A percentile compares a stretch with the other conserved stretches of the same genome.
Conservation (phyloP, 148 eudicot species). For the Rhododendron vialii region DNA sequence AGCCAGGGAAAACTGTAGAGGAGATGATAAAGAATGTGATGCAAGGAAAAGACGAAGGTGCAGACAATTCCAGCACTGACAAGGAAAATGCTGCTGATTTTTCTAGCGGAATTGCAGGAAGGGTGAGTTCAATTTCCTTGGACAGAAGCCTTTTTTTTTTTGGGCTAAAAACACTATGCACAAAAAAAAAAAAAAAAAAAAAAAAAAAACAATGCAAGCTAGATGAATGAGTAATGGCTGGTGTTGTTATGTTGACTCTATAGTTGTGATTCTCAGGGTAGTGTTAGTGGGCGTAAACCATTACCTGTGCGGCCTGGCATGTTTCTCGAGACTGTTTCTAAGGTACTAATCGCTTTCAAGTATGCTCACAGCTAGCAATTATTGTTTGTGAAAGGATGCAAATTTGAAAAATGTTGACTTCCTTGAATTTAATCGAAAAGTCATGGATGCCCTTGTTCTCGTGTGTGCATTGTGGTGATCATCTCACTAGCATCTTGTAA, state of each 20-base stretch:
- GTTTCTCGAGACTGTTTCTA: slow-evolving; percentile 94
- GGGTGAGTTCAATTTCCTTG: slow-evolving; percentile 39
- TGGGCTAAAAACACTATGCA: background rate
- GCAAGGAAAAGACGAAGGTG: slow-evolving; percentile 94
- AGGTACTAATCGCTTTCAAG: slow-evolving; percentile 41
- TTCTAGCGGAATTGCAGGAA: slow-evolving; percentile 62
- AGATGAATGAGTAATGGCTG: background rate
- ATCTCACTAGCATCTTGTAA: background rate
- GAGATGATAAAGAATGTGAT: slow-evolving; percentile 91
- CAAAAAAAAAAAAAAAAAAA: background rate
- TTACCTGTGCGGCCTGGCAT: slow-evolving; percentile 99
- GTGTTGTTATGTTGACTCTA: slow-evolving; percentile 4
- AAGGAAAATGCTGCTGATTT: slow-evolving; percentile 27
- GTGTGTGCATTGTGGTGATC: background rate
- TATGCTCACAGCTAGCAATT: background rate
- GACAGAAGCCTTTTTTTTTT: background rate
- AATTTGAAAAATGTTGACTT: background rate
- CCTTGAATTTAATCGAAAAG: background rate
- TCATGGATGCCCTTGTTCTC: background rate
- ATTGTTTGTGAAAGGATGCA: background rate
- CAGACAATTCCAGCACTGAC: slow-evolving; percentile 43
- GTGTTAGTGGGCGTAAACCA: slow-evolving; percentile 58
- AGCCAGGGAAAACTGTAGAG: slow-evolving; percentile 75
- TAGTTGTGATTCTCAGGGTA: slow-evolving; percentile 55
- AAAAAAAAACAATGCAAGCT: background rate